These are phyloP conservation scores for Hypoxylon lenormandii DNA, from an alignment of 495 filamentous ascomycete genomes.

Conservation along the genomic window DNA sequence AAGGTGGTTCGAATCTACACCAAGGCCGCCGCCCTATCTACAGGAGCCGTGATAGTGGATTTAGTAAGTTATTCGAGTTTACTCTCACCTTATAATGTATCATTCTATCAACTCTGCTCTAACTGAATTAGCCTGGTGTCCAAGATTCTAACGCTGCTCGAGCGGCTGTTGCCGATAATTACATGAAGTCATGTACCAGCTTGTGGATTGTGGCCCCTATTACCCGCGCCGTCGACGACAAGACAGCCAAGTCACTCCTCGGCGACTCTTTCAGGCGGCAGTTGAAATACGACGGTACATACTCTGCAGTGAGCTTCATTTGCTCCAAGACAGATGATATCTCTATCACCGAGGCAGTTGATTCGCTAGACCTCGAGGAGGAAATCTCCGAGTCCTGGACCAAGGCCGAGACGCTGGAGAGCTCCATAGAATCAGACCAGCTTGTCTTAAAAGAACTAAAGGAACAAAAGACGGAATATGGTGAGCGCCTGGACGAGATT, in stretches of 20 bases:
- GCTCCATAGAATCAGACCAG: too few relatives aligned
- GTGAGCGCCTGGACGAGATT: conserved; percentile 56
- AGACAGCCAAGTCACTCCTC: conserved; percentile 70
- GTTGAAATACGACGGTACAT: conserved; percentile 72
- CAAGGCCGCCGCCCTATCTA: conserved; percentile 67
- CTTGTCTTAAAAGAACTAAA: conserved; percentile 11
- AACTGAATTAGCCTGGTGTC: conserved; percentile 63
- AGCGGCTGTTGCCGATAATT: conserved; percentile 69
- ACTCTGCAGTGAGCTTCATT: conserved; percentile 70
- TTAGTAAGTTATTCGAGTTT: conserved; percentile 55
- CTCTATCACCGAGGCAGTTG: conserved; percentile 52
- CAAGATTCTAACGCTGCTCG: conserved; percentile 75
- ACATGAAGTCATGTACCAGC: conserved; percentile 68
- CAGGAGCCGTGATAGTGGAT: conserved; percentile 75
- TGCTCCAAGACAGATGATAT: conserved; percentile 79
- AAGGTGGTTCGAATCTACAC: conserved; percentile 71
- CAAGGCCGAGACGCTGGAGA: not conserved
- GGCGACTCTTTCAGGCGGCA: conserved; percentile 73
- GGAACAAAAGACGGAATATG: conserved; percentile 38
- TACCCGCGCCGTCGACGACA: conserved; percentile 73
- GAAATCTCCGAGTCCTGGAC: conserved; percentile 51
- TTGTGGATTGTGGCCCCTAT: conserved; percentile 76
- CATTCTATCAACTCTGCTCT: not conserved
- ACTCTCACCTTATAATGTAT: not conserved
- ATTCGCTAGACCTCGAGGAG: conserved; percentile 59